These are phyloP conservation scores for Thalassiosira sp. DNA, from an alignment of 352 stramenopile species.

Conservation along the genomic window DNA sequence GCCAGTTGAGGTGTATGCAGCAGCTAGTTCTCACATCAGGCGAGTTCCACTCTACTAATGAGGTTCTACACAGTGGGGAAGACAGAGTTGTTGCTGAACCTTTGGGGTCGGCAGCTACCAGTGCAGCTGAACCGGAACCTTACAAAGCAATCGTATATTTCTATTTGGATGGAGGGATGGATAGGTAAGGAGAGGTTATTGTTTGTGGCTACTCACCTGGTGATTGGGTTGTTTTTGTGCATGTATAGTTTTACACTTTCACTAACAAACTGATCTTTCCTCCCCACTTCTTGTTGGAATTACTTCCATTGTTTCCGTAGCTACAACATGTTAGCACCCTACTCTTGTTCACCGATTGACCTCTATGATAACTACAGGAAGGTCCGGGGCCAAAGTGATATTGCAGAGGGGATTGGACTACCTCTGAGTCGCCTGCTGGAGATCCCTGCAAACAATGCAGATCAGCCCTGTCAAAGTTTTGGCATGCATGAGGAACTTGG, in stretches of 20 bases:
- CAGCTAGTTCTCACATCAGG: slow-evolving; percentile 61
- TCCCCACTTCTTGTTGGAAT: too few relatives aligned
- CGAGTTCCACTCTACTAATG: slow-evolving; percentile 74
- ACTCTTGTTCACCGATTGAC: slow-evolving; percentile 65
- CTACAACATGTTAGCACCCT: slow-evolving; percentile 71
- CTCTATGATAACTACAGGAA: slow-evolving; percentile 45
- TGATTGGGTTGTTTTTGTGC: too few relatives aligned
- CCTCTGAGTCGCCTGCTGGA: slow-evolving; percentile 18
- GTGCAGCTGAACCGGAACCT: too few relatives aligned
- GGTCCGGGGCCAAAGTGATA: slow-evolving; percentile 42
- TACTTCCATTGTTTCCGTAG: too few relatives aligned
- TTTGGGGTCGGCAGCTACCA: not conserved
- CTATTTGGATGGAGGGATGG: slow-evolving; percentile 63
- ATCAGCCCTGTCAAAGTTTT: slow-evolving; percentile 54
- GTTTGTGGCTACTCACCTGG: too few relatives aligned
- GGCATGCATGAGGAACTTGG: slow-evolving; percentile 64
- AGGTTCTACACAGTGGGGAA: slow-evolving; percentile 39
- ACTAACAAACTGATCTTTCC: too few relatives aligned
- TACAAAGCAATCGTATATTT: slow-evolving; percentile 79
- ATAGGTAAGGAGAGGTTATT: too few relatives aligned
- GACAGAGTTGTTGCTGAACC: slow-evolving; percentile 1
- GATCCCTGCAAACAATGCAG: slow-evolving; percentile 36
- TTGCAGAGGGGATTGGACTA: slow-evolving; percentile 41
- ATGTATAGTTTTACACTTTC: too few relatives aligned
- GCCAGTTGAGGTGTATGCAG: slow-evolving; percentile 40